Evolutionary conservation across 768 basidiomycete species (phyloP).

Genomic region (Clathrus columnatus): DNA sequence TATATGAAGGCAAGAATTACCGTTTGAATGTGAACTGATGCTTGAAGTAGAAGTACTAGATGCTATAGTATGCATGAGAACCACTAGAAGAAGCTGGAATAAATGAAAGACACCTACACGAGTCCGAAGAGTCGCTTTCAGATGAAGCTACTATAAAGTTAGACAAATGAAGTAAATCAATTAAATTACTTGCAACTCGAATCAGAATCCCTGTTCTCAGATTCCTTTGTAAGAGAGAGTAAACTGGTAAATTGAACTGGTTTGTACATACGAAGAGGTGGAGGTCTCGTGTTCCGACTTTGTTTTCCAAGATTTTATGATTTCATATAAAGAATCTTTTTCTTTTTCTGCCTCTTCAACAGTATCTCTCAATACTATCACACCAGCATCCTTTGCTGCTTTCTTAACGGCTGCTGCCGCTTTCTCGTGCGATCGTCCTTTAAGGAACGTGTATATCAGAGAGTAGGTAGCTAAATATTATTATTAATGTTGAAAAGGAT

Average conservation of each 20-base stretch:
- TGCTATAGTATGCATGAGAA: conserved; percentile 5
- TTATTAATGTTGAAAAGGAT: neutral
- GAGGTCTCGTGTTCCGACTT: conserved; percentile 16
- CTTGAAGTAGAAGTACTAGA: neutral
- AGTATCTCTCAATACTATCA: conserved; percentile 49
- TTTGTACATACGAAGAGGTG: neutral
- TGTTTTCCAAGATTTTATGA: conserved; percentile 55
- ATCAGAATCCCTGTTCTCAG: neutral
- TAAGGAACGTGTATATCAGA: conserved; percentile 67
- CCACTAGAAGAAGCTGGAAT: neutral
- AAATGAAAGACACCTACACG: neutral
- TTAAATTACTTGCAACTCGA: conserved; percentile 7
- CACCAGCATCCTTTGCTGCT: conserved; percentile 46
- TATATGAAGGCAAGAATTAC: neutral
- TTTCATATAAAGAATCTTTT: conserved; percentile 49
- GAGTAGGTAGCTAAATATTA: conserved; percentile 55
- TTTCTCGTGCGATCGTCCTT: conserved; percentile 54
- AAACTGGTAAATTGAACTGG: neutral
- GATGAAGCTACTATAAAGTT: conserved; percentile 1
- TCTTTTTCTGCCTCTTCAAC: conserved; percentile 31
- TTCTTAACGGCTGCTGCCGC: conserved; percentile 69
- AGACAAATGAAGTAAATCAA: neutral
- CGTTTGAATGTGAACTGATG: neutral
- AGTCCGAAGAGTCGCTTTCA: neutral
- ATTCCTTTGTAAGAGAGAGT: neutral